Evolutionary conservation across 2,329 filamentous ascomycete genomes (phyloP).

Genomic region (Fusarium nurragi): DNA sequence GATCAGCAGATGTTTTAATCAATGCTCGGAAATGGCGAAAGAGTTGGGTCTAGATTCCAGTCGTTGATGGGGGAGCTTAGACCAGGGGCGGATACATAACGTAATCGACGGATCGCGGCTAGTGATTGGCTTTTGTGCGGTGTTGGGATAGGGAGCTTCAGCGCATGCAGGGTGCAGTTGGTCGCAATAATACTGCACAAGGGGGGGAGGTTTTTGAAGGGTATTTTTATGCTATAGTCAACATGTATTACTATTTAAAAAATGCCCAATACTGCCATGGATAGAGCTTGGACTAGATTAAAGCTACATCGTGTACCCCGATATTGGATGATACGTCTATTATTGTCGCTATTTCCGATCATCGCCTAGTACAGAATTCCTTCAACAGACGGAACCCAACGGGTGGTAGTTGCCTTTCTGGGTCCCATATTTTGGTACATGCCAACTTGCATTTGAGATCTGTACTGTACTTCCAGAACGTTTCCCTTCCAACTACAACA

Average conservation of each 20-base stretch:
- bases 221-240: no score
- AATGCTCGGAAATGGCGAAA: constrained; percentile 16
- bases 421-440: constrained; percentile 39
- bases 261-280: neutral
- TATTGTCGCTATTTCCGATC: neutral
- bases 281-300: neutral
- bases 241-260: neutral
- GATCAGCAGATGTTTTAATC: constrained; percentile 9
- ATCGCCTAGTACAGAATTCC: constrained; percentile 6
- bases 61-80: constrained; percentile 20
- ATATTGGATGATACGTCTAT: neutral
- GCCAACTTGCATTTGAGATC: constrained; percentile 46
- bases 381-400: constrained; percentile 6
- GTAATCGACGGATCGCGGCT: constrained; percentile 21
- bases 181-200: constrained; percentile 1
- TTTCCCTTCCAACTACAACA: constrained; percentile 38
- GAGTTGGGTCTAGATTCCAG: constrained; percentile 29
- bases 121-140: constrained; percentile 21
- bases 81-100: constrained; percentile 18
- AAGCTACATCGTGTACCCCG: neutral
- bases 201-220: neutral
- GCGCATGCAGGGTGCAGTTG: constrained; percentile 1
- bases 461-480: constrained; percentile 42
- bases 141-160: constrained; percentile 16
- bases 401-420: constrained; percentile 34